Percentiles rank a stretch among this genome's conserved stretches.
These are phyloP conservation scores for Lasiodiplodia citricola DNA, from an alignment of 2,329 filamentous ascomycete species.

Conservation along the genomic window DNA sequence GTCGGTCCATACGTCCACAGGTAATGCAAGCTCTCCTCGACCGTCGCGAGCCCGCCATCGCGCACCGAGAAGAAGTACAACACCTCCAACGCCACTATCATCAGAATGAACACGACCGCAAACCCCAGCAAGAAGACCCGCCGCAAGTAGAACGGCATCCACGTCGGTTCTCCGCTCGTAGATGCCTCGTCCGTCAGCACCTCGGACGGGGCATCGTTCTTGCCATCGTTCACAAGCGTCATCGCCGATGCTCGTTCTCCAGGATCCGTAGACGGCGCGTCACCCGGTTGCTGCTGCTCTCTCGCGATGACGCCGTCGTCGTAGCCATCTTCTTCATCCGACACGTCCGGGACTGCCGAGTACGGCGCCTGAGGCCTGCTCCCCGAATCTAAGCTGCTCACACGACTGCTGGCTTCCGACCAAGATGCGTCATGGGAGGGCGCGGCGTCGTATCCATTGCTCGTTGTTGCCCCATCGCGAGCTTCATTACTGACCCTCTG, in stretches of 20 bases:
- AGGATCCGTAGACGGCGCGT: background rate
- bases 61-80: background rate
- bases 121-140: background rate
- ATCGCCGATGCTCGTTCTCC: background rate
- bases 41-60: slow-evolving; percentile 1
- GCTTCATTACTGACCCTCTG: background rate
- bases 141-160: slow-evolving; percentile 3
- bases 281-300: no score
- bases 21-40: slow-evolving; percentile 1
- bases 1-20: slow-evolving; percentile 21
- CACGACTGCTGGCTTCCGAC: background rate
- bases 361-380: background rate
- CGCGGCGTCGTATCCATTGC: background rate
- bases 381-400: background rate
- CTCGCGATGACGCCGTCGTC: background rate
- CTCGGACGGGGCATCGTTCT: background rate
- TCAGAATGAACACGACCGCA: background rate
- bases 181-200: background rate
- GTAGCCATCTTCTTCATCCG: background rate
- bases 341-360: background rate
- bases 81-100: slow-evolving; percentile 7
- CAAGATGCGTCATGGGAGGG: background rate
- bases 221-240: background rate
- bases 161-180: background rate
- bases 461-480: background rate